Conservation (phyloP, 345 rosid species). For the Murraya koenigii region DNA sequence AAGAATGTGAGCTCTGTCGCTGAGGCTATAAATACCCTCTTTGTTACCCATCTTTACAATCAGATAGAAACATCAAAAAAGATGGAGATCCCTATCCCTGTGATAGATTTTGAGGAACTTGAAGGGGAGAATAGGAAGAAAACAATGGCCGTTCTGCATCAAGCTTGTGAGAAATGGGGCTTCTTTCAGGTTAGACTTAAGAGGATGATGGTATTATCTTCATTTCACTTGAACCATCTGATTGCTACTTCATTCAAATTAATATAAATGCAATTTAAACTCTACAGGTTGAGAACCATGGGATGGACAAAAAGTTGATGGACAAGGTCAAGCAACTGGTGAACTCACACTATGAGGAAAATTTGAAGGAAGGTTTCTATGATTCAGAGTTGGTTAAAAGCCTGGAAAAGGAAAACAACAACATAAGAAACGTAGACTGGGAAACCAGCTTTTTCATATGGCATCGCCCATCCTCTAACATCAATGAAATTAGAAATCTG, state of each 20-base stretch:
- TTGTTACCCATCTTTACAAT: slow-evolving; percentile 18
- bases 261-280: background rate
- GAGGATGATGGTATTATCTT: background rate
- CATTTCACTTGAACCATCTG: background rate
- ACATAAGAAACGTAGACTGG: slow-evolving; percentile 62
- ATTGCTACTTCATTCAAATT: background rate
- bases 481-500: slow-evolving; percentile 47
- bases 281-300: slow-evolving; percentile 83
- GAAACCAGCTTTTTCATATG: slow-evolving; percentile 79
- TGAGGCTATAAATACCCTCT: slow-evolving; percentile 40
- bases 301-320: slow-evolving; percentile 60
- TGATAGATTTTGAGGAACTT: slow-evolving; percentile 59
- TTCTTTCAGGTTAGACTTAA: slow-evolving; percentile 58
- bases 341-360: slow-evolving; percentile 62
- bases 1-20: background rate
- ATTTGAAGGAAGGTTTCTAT: slow-evolving; percentile 60
- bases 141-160: slow-evolving; percentile 63
- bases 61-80: slow-evolving; percentile 14
- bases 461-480: slow-evolving; percentile 68
- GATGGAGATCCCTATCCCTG: slow-evolving; percentile 55
- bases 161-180: slow-evolving; percentile 90
- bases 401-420: slow-evolving; percentile 33
- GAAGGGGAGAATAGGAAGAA: slow-evolving; percentile 61
- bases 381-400: slow-evolving; percentile 61
- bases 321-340: slow-evolving; percentile 73